Base-by-base conservation (phyloP, 345 rosid species). In the Eucalyptus cloeziana region DNA sequence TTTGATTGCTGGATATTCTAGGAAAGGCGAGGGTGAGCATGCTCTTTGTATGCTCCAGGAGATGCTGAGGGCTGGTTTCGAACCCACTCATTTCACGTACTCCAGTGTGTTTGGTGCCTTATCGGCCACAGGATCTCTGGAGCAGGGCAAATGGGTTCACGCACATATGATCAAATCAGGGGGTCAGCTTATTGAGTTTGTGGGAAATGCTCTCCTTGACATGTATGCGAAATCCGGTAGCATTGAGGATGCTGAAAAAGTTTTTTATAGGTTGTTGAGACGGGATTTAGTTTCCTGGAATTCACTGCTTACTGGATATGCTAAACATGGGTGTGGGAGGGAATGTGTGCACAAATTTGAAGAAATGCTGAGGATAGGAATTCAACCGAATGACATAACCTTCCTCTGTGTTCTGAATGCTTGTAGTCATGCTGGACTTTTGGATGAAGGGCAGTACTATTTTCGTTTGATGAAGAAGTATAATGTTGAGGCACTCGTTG, bases 101-200 rank as follows among this genome's bases (percentile, higher is more conserved):
- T 91, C 96, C 33, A 93, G 94, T 85, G 80, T 93, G 87, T 93
- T 92, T 49, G 93, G 94, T 33, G 94, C 94, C 86, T 94, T 94
- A 69, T 95, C 95, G 21, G 88, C 92, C 71, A 85, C 90, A 24
- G 98, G 97, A 19, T 93, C 94, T 89, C 86, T 95, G 92, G 96
- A 96, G 90, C 95, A 94, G 92, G 97, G 97, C 45, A 96, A 92
- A 91, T 94, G 96, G 97, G 94, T 96, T 15, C 96, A 94, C 7
- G 94, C 95, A 0, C 91, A 92, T 92, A 89, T 95, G 93, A 93
- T 94, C 14, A 95, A 95, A 90, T 91, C 94, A 1, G 96, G 94
- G 11, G 94, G 90, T 83, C 91, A 94, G 93, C 96, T 92, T 85
- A 90, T 90, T 81, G 94, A 93, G 31, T 94, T 91, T 30, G 95